Base-by-base conservation (phyloP, 2,329 filamentous ascomycete genomes). In the Pseudonectria foliicola region DNA sequence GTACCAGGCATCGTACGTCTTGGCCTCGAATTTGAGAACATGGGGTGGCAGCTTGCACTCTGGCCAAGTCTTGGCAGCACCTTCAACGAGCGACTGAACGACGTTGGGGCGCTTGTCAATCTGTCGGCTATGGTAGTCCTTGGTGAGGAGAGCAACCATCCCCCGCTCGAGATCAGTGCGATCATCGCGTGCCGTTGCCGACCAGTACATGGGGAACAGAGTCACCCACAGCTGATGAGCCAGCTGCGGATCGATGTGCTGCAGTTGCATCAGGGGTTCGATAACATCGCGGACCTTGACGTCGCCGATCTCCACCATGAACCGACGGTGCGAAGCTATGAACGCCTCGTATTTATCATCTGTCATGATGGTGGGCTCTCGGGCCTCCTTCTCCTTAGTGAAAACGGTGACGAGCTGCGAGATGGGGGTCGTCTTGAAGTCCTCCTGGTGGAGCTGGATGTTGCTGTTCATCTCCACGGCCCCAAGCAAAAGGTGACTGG, bases 1-100 rank as follows among this genome's bases (percentile, higher is more conserved):
- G 56, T 98, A 98, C 93, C 92, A 98, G 1, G 83, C 85, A 60
- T 95, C 89, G 56, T 94, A 98, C 0, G 87, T 95, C 58, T 85
- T 86, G 13, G 88, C 90, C 37, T 93, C 75, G 50, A 89, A 96
- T 56, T 98, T 98, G 65, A 98, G 79, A 25, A 96, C 87, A 54
- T 98, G 92, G 0, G 92, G 87, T 6, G 92, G 92, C 32, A 98
- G 80, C 62, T 92, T 94, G 63, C 92, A 93, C 14, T 85, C 76
- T 0, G 92, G 90, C 64, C 75, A 85, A 2, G 89, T 81, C 52
- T 82, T 84, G 11, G 89, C 85, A 25, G 86, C 83, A 27, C 87
- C 92, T 50, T 94, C 85, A 6, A 98, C 73, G 38, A 99, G 71
- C 7, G 89, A 92, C 53, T 95, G 86, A 3, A 98, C 81, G 24